Evolutionary conservation across 352 stramenopile species (phyloP), one percentile per base, ranked within the genome.

Genomic region (Thalassiosira mediterranea): DNA sequence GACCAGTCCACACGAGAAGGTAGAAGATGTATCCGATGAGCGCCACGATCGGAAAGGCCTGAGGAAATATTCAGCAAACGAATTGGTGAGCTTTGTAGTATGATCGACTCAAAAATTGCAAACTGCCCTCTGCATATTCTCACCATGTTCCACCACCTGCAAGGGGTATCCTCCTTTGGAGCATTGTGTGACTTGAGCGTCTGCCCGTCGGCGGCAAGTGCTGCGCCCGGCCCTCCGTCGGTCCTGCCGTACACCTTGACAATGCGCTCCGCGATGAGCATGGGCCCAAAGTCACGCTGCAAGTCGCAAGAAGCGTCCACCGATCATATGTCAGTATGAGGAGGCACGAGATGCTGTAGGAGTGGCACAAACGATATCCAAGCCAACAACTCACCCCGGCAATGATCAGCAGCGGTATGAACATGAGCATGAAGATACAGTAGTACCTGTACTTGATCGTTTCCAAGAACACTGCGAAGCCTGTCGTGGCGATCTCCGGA

Each of bases 241-340:
- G 73, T 90, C 19, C 83, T 61, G 26, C 81, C 71, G 42, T 90
- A 89, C 0, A 91, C 71, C 25, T 67, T 68, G 11, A 61, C 79
- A 15, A 77, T 65, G 31, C 86, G 65, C 46, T 93, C 87, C 1
- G 87, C 80, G 19, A 90, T 70, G 26, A 91, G 69, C 87, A 93
- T 90, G 3, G 84, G 79, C 28, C 84, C 84, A 51, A 86, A 85
- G 56, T 90, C 87, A 52, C 84, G 71, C 44, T 83, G 54, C 11
- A 19, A 15, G n/a, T n/a, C n/a, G n/a, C n/a, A n/a, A n/a, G n/a
- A n/a, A n/a, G n/a, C n/a, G n/a, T n/a, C n/a, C n/a, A n/a, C n/a
- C n/a, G n/a, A n/a, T n/a, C n/a, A n/a, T n/a, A n/a, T n/a, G n/a
- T n/a, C n/a, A n/a, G n/a, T n/a, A n/a, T n/a, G n/a, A n/a, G n/a